Evolutionary conservation across 345 rosid genomes (phyloP), one percentile per base, ranked within the genome.

Genomic region (Salix koriyanagi): DNA sequence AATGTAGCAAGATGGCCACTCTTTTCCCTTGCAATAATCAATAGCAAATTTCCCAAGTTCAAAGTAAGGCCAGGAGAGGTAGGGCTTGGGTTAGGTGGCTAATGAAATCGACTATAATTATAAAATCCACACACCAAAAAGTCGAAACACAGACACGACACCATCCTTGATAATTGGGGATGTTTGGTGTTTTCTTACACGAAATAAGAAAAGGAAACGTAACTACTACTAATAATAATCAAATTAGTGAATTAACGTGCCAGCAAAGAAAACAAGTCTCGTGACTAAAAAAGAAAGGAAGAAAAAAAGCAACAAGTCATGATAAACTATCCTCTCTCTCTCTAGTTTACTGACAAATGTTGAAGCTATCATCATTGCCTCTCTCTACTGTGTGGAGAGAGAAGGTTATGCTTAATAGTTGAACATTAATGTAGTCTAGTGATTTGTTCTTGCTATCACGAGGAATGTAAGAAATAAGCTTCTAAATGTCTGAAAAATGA

Each of bases 191-290:
- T 25, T 8, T 56, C 62, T 10, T n/a, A 14, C n/a, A 39, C 13
- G 32, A 75, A n/a, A 37, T 28, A 77, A 60, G 30, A 42, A 70
- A 50, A 65, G 25, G 64, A 72, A 80, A 23, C 67, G 14, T 16
- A 13, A 2, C 0, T 8, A 32, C 26, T 26, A 42, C 8, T 12
- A 25, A 52, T 23, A 67, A 56, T 56, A n/a, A 7, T n/a, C 39
- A 67, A 54, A 46, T 28, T n/a, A n/a, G 44, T 28, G n/a, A 50
- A 44, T 77, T 70, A 34, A 60, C 80, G 70, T 70, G 18, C 34
- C 64, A 58, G 44, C 74, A 58, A 62, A 34, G 65, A 18, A 61
- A 61, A 56, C 62, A 56, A 9, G 13, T n/a, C 60, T 2, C 12
- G 28, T 9, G 62, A 10, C 44, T 12, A 10, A 2, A 41, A n/a